Conservation (phyloP, 2,329 filamentous ascomycete species). For the Pochonia chlamydosporia region DNA sequence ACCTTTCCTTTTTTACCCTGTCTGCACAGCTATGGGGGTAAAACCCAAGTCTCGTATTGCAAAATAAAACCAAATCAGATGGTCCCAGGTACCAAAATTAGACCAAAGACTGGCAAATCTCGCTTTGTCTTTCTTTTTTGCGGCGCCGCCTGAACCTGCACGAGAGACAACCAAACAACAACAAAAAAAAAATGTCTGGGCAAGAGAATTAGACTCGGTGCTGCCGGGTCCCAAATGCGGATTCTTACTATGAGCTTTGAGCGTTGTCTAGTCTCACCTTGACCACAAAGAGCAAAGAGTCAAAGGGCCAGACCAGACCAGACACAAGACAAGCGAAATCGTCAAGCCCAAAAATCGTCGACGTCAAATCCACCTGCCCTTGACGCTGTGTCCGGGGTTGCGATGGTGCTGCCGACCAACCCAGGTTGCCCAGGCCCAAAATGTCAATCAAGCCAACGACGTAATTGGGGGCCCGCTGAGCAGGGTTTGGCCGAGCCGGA, state of each 20-base stretch:
- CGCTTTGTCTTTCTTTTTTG: background rate
- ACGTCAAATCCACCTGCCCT: background rate
- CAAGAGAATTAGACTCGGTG: background rate
- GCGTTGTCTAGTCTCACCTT: too few species aligned
- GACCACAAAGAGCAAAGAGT: background rate
- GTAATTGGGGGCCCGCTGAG: background rate
- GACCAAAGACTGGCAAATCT: background rate
- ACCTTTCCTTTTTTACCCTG: background rate
- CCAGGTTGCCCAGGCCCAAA: too few species aligned
- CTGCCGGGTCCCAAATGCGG: background rate
- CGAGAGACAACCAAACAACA: too few species aligned
- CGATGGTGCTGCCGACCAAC: background rate
- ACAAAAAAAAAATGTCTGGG: too few species aligned
- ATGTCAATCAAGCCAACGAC: background rate
- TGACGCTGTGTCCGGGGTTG: background rate
- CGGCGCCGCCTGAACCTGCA: too few species aligned
- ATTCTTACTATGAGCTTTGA: too few species aligned
- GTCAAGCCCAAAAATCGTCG: background rate
- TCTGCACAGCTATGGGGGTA: background rate
- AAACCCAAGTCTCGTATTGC: background rate
- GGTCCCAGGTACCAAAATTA: background rate
- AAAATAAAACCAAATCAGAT: too few species aligned
- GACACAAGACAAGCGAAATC: background rate
- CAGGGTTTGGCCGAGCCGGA: background rate
- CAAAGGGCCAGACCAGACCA: too few species aligned